Evolutionary conservation across 2,329 filamentous ascomycete genomes (phyloP), one percentile per base, ranked within the genome.

Genomic region (Fusarium sambucinum): DNA sequence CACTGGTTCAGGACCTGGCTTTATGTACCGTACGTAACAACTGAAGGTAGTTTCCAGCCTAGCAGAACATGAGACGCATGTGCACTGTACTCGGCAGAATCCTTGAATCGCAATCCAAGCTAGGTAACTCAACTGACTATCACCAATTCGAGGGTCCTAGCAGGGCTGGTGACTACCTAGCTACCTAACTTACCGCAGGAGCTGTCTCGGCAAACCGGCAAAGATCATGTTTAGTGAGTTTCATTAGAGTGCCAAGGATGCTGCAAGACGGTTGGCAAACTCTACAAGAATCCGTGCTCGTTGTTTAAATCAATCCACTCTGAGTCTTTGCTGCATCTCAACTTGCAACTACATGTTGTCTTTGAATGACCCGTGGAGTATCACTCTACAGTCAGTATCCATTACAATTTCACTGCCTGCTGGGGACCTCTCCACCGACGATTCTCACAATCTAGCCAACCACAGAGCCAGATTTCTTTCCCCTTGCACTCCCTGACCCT

Each of bases 161-260:
- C 19, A 23, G 56, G 38, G 53, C 35, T 53, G 37, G 53, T 23
- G 38, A 16, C 29, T 14, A 25, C 7, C 23, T 6, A 11, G 6
- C 4, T n/a, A 33, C 14, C 16, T 38, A 14, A 21, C 35, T 38
- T 38, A 38, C n/a, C 35, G 6, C 35, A 19, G 32, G 46, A 46
- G 30, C 29, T 46, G 37, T 46, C 32, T 48, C 59, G 53, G 53
- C 41, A 64, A 48, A 51, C 30, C 59, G 59, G 59, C 61, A 65
- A 51, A 38, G 14, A 27, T 51, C 33, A 40, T 40, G 47, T 25
- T 51, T 51, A 51, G 47, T 51, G 33, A 51, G 23, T 51, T 51
- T 40, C 46, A 16, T 42, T 25, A 25, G 23, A 25, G 37, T 51
- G 33, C 17, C 30, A 51, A 51, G 23, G 25, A 38, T 30, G 23